Conservation (phyloP, 2,329 filamentous ascomycete genomes). For the Paecilomyces dactylethromorphus region DNA sequence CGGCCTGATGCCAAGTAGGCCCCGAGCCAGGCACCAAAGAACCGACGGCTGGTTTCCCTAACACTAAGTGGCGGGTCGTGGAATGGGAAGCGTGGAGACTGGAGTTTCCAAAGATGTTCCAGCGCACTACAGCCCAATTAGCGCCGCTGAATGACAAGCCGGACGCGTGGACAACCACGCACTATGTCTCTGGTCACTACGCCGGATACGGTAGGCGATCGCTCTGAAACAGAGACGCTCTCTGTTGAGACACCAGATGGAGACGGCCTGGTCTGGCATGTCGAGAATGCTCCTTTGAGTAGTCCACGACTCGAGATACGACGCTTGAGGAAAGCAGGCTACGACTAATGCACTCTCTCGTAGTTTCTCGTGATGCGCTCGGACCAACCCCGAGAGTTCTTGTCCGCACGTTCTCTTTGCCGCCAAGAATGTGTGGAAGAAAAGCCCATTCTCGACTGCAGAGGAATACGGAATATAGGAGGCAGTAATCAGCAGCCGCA, state of each 20-base stretch:
- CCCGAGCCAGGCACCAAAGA: neutral
- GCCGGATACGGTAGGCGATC: neutral
- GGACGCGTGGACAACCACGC: neutral
- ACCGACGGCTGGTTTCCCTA: neutral
- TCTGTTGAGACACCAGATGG: neutral
- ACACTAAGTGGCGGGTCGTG: neutral
- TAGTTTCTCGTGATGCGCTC: neutral
- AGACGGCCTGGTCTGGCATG: neutral
- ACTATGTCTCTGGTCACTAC: neutral
- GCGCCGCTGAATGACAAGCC: neutral
- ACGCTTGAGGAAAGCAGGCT: neutral
- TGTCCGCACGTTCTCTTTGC: neutral
- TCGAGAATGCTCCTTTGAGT: neutral
- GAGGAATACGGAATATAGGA: neutral
- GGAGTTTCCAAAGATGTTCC: neutral
- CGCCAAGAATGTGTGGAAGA: neutral
- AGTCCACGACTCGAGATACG: neutral
- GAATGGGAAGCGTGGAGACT: neutral
- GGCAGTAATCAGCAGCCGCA: neutral
- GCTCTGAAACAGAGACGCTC: neutral
- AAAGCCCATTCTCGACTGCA: neutral
- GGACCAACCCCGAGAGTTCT: neutral
- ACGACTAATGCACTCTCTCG: neutral
- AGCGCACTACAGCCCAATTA: neutral
- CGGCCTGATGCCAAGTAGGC: neutral